Conservation (phyloP, 345 rosid genomes). For the Gossypium raimondii region DNA sequence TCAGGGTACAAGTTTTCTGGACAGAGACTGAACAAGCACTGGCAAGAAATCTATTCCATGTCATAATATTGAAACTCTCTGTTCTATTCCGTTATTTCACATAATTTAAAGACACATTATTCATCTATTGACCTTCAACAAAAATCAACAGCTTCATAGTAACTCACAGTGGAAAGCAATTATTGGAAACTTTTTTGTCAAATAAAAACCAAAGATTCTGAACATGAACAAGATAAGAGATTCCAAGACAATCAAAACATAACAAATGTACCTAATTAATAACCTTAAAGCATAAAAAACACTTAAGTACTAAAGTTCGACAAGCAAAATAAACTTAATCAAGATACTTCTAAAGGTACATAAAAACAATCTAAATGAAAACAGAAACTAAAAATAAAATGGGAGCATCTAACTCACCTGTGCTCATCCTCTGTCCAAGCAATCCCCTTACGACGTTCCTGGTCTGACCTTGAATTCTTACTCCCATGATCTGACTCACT, state of each 20-base stretch:
- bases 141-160: neutral
- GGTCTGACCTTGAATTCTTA: constrained; percentile 78
- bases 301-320: constrained; percentile 2
- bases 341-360: neutral
- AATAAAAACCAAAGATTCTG: constrained; percentile 14
- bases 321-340: neutral
- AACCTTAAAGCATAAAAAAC: neutral
- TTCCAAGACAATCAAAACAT: neutral
- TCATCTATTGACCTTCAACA: neutral
- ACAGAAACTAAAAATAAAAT: constrained; percentile 12
- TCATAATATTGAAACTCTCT: neutral
- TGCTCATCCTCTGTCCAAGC: constrained; percentile 99
- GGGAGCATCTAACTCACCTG: constrained; percentile 42
- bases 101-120: neutral
- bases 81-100: neutral
- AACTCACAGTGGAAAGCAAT: constrained; percentile 7
- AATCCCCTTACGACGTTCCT: constrained; percentile 93
- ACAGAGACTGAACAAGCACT: neutral
- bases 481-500: constrained; percentile 66
- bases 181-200: neutral
- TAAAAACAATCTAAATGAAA: constrained; percentile 2
- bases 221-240: neutral
- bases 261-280: neutral
- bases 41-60: neutral
- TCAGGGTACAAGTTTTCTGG: neutral